Evolutionary conservation across 495 filamentous ascomycete species (phyloP).

Genomic region (Neurospora sp.): DNA sequence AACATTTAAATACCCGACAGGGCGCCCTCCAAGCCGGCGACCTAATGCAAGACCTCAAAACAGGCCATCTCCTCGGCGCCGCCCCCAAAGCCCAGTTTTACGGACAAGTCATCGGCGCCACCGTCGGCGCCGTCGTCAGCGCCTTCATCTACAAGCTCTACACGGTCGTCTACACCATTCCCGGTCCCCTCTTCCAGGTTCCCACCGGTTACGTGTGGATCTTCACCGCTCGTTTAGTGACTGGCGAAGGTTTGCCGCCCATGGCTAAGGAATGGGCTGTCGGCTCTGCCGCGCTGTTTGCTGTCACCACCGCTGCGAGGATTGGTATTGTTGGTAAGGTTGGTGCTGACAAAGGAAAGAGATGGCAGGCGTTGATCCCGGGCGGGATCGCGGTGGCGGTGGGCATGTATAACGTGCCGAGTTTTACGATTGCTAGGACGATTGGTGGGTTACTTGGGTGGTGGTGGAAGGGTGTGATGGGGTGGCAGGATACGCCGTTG

Average conservation of each 20-base stretch:
- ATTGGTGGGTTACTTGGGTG: constrained; percentile 77
- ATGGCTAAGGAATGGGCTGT: constrained; percentile 72
- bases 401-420: constrained; percentile 84
- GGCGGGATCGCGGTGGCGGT: constrained; percentile 94
- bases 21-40: constrained; percentile 94
- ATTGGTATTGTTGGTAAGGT: constrained; percentile 27
- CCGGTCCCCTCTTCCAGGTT: constrained; percentile 81
- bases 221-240: constrained; percentile 90
- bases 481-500: constrained; percentile 46
- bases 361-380: constrained; percentile 56
- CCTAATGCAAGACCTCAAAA: constrained; percentile 97
- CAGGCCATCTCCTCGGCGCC: constrained; percentile 85
- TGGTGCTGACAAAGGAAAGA: constrained; percentile 25
- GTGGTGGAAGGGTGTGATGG: constrained; percentile 56
- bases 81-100: constrained; percentile 92
- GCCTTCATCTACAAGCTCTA: constrained; percentile 88
- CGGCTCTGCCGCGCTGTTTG: constrained; percentile 59
- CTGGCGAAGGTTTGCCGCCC: constrained; percentile 74
- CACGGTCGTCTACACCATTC: constrained; percentile 77
- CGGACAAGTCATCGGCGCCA: constrained; percentile 84
- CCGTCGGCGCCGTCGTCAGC: constrained; percentile 78
- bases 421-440: constrained; percentile 83
- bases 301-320: constrained; percentile 55
- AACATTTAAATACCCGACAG: constrained; percentile 36
- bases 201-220: constrained; percentile 96